phyloP scores from a whole-genome alignment of 345 rosid genomes.

The Geranium brycei region DNA sequence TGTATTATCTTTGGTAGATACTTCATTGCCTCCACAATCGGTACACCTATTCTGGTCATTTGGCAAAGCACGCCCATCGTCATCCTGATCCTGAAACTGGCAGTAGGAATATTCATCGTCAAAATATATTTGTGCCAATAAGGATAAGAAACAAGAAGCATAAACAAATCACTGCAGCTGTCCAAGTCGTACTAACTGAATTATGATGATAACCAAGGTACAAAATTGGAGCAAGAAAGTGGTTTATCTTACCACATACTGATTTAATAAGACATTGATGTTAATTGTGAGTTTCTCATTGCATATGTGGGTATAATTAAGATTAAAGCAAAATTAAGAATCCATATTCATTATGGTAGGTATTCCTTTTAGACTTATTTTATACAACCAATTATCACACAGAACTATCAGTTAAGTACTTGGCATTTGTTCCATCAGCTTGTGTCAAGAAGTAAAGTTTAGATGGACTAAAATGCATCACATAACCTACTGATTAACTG shows the following conservation, averaged over 20 bases:
- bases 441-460: background rate
- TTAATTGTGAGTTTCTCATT: background rate
- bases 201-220: background rate
- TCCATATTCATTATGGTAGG: background rate
- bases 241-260: too few relatives aligned
- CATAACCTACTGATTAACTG: background rate
- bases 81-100: slow-evolving; percentile 3
- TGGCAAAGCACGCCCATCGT: slow-evolving; percentile 1
- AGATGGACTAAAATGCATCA: background rate
- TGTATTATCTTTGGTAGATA: background rate
- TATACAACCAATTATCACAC: background rate
- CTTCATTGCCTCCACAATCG: background rate
- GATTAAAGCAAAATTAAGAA: background rate
- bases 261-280: background rate
- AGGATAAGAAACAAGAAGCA: background rate
- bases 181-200: background rate
- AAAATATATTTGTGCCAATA: background rate
- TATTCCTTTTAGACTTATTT: background rate
- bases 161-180: background rate
- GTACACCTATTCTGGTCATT: background rate
- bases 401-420: background rate
- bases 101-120: background rate
- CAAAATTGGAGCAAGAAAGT: background rate
- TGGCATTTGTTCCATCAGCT: too few relatives aligned
- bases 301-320: background rate